These are phyloP conservation scores for Sclerotinia glacialis DNA, from an alignment of 2,329 filamentous ascomycete genomes.

Conservation along the genomic window DNA sequence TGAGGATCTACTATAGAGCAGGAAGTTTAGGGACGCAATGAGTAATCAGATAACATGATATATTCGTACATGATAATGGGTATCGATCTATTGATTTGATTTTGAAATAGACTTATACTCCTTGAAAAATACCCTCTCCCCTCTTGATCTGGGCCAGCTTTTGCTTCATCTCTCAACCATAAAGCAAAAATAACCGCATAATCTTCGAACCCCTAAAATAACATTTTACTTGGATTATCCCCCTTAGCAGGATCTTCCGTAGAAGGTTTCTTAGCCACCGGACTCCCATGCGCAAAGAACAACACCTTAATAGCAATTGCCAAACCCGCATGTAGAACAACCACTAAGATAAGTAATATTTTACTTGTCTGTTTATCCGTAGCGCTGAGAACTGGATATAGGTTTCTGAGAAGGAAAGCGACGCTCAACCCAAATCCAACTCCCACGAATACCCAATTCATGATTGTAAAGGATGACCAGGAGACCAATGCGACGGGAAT, in stretches of 20 bases:
- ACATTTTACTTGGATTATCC: slow-evolving; percentile 21
- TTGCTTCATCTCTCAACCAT: background rate
- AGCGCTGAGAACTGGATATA: slow-evolving; percentile 88
- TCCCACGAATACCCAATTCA: slow-evolving; percentile 93
- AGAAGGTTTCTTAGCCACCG: slow-evolving; percentile 39
- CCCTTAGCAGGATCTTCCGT: slow-evolving; percentile 22
- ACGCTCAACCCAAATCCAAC: slow-evolving; percentile 82
- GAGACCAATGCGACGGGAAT: slow-evolving; percentile 89
- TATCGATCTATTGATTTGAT: slow-evolving; percentile 16
- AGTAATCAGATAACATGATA: background rate
- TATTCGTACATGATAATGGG: slow-evolving; percentile 10
- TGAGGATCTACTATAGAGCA: background rate
- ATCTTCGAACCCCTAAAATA: slow-evolving; percentile 8
- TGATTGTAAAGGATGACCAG: slow-evolving; percentile 78
- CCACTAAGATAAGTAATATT: slow-evolving; percentile 77
- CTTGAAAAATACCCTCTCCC: background rate
- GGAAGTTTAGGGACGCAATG: too few relatives aligned
- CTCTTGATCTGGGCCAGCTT: background rate
- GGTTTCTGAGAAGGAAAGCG: slow-evolving; percentile 77
- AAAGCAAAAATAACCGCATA: background rate
- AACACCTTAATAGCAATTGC: slow-evolving; percentile 92
- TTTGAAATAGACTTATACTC: background rate
- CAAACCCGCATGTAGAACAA: slow-evolving; percentile 83
- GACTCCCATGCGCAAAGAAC: slow-evolving; percentile 84
- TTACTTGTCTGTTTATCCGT: slow-evolving; percentile 92